Evolutionary conservation across 2,329 filamentous ascomycete genomes (phyloP), one percentile per base, ranked within the genome.

Genomic region (Colletotrichum nymphaeae): DNA sequence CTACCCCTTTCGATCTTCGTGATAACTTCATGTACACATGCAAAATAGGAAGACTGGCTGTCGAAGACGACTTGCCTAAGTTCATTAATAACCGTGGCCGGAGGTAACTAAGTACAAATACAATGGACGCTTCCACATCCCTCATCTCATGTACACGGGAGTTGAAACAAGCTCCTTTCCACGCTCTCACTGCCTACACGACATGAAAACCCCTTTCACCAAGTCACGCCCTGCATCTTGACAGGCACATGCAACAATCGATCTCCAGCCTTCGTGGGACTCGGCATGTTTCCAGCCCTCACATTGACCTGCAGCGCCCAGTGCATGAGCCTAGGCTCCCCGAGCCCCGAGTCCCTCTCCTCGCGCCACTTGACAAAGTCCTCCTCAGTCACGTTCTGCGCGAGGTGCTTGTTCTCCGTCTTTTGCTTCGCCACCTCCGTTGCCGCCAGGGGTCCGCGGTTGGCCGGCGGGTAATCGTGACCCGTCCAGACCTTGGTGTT

Each of bases 231-330:
- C 26, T 42, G 42, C 3, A 81, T 35, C 69, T 79, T 80, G 0
- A 86, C 53, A 0, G 84, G 84, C 28, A 85, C 19, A 67, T 82
- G 82, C 11, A 86, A 71, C 68, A 84, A 64, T 19, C 81, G 78
- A n/a, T 79, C 75, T 0, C 83, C 81, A 1, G 70, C 73, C 1
- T 75, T 73, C 9, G 77, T 81, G 7, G 76, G 74, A 28, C 67
- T 76, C 0, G 87, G 88, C 19, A 89, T 74, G 5, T 78, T 72
- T 2, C 88, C 88, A 0, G 80, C 88, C 1, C 88, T 80, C 30
- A 90, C 86, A 71, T 90, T 90, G 9, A 89, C 76, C 77, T 90
- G 88, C 62, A 90, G 75, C 0, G 87, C 84, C 69, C 86, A 86
- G 75, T 89, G 86, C 5, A 90, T 76, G 69, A 90, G 76, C 35